These are phyloP conservation scores for Ceriops decandra DNA, from an alignment of 345 rosid genomes.

Conservation along the genomic window DNA sequence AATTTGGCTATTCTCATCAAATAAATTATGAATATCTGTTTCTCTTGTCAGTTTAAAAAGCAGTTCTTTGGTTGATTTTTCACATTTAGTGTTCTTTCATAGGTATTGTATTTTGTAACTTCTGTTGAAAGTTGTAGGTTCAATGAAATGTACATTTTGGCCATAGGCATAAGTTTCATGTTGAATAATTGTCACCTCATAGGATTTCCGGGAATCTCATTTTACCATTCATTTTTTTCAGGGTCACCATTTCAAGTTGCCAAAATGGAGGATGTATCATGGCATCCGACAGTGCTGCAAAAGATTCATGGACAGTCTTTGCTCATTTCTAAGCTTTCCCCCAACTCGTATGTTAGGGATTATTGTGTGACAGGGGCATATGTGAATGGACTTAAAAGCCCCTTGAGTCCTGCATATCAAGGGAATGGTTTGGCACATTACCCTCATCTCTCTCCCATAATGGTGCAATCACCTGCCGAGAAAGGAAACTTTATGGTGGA, in stretches of 20 bases:
- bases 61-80: too few relatives aligned
- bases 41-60: too few relatives aligned
- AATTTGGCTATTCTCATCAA: too few relatives aligned
- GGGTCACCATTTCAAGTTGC: constrained; percentile 24
- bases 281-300: constrained; percentile 48
- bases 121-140: too few relatives aligned
- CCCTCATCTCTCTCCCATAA: constrained; percentile 12
- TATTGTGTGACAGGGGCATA: constrained; percentile 1
- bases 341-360: constrained; percentile 23
- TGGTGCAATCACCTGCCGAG: constrained; percentile 32
- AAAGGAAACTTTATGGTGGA: constrained; percentile 56
- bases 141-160: too few relatives aligned
- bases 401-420: constrained; percentile 6
- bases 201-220: neutral
- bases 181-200: neutral
- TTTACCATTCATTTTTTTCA: neutral
- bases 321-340: constrained; percentile 38
- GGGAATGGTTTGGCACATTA: constrained; percentile 6
- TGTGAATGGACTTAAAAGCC: neutral
- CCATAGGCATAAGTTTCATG: too few relatives aligned
- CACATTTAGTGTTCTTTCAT: too few relatives aligned
- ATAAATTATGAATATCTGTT: too few relatives aligned
- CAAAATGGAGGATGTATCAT: constrained; percentile 57
- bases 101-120: too few relatives aligned
- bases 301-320: constrained; percentile 51